Evolutionary conservation across 2,329 filamentous ascomycete genomes (phyloP), one percentile per base, ranked within the genome.

Genomic region (Fusarium sp.): DNA sequence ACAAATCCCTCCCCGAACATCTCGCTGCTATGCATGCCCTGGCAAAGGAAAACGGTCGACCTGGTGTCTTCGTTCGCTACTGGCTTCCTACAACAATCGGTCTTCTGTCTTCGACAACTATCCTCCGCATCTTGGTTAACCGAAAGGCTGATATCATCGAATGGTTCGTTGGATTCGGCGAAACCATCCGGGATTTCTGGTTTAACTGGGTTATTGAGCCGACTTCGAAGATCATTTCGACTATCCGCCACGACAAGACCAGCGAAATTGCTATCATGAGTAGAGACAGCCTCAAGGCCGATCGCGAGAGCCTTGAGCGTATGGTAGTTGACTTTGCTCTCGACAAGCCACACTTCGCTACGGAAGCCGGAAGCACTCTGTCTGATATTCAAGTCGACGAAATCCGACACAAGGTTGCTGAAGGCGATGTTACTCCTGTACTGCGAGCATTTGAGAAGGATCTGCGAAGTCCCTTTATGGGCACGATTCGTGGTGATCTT

Each of bases 201-300:
- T 85, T 90, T 63, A 99, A 99, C 78, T 99, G 96, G 96, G 91
- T 99, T 4, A 83, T 99, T 12, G 91, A 97, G 69, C 96, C 96
- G 0, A 85, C 89, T 1, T 89, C 89, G 72, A 95, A 93, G 77
- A 85, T 99, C 18, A 88, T 99, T 60, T 90, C 91, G 49, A 99
- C 96, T 0, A 98, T 99, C 71, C 90, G 95, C 7, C 96, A 98
- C 78, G 93, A 98, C 74, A 89, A 92, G 73, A 91, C 90, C 71
- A 97, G 93, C 76, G 95, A 98, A 77, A 95, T 99, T 69, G 96
- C 95, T 44, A 92, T 99, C 70, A 96, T 99, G 92, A 97, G 94
- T 81, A 92, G 93, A 62, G 91, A 95, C 71, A 97, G 94, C 71
- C 86, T 99, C 23, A 90, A 91, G 77, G 94, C 94, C 2, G 96